Evolutionary conservation across 768 basidiomycete species (phyloP).

Genomic region (Mycena galericulata): DNA sequence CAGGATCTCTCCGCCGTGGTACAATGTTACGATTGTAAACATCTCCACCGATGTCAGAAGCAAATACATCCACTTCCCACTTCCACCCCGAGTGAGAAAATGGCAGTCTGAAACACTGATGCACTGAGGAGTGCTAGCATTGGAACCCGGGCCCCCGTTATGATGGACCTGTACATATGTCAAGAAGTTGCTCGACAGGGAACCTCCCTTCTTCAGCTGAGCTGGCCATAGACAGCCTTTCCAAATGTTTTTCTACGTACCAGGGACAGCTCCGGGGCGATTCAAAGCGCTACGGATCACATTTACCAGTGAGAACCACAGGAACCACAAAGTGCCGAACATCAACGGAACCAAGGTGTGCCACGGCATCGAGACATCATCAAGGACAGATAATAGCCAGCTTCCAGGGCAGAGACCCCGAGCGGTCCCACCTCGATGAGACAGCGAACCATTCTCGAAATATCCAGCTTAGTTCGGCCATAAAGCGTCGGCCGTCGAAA

Average conservation of each 20-base stretch:
- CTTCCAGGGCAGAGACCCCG: not conserved
- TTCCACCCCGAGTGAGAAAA: conserved; percentile 10
- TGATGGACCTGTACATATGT: not conserved
- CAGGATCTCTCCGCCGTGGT: too few species aligned
- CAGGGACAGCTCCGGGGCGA: too few species aligned
- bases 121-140: not conserved
- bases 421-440: not conserved
- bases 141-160: too few species aligned
- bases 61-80: not conserved
- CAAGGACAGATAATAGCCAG: too few species aligned
- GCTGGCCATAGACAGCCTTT: too few species aligned
- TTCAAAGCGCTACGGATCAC: too few species aligned
- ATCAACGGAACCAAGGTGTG: not conserved
- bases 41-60: conserved; percentile 13
- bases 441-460: conserved; percentile 11
- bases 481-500: conserved; percentile 12
- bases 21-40: not conserved
- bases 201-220: not conserved
- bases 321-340: not conserved
- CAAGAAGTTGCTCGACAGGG: not conserved
- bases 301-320: too few species aligned
- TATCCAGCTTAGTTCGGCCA: not conserved
- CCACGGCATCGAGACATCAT: not conserved
- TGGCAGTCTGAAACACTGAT: conserved; percentile 20
- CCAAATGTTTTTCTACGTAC: too few species aligned